Evolutionary conservation across 75 land plant genomes (phyloP).

Genomic region (Isoetes taiwanensis): DNA sequence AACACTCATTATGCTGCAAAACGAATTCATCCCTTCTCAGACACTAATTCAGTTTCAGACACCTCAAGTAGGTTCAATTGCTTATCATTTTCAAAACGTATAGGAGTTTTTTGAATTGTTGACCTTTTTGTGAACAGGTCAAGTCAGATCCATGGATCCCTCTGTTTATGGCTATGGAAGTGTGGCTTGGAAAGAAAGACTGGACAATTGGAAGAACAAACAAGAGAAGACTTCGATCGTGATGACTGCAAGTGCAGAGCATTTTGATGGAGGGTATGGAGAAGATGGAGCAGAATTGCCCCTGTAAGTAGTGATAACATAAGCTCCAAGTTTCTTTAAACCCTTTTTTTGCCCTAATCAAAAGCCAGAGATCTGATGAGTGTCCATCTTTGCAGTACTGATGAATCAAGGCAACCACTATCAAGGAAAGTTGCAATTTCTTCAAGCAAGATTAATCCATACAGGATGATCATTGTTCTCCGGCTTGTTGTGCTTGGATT

Average conservation of each 20-base stretch:
- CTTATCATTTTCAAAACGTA: too few species aligned
- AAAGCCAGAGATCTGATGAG: too few species aligned
- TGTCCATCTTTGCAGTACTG: neutral
- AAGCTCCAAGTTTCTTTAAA: neutral
- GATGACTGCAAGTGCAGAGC: conserved; percentile 6
- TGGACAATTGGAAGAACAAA: conserved; percentile 65
- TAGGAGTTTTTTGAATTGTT: too few species aligned
- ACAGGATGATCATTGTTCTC: neutral
- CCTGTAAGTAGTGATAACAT: neutral
- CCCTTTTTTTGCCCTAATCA: too few species aligned
- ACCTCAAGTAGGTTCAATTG: too few species aligned
- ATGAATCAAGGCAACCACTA: conserved; percentile 5
- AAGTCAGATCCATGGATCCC: too few species aligned
- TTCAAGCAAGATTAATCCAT: neutral
- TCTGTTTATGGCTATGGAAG: conserved; percentile 28
- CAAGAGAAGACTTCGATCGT: conserved; percentile 1
- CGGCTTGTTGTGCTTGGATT: neutral
- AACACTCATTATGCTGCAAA: too few species aligned
- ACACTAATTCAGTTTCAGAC: too few species aligned
- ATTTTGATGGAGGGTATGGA: too few species aligned
- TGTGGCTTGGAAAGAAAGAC: conserved; percentile 52
- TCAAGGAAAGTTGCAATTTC: neutral
- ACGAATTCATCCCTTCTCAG: too few species aligned
- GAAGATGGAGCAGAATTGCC: neutral
- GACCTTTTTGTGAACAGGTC: too few species aligned